Evolutionary conservation across 1,139 yeast genomes (phyloP), one percentile per base, ranked within the genome.

Genomic region (Pichia inconspicua): DNA sequence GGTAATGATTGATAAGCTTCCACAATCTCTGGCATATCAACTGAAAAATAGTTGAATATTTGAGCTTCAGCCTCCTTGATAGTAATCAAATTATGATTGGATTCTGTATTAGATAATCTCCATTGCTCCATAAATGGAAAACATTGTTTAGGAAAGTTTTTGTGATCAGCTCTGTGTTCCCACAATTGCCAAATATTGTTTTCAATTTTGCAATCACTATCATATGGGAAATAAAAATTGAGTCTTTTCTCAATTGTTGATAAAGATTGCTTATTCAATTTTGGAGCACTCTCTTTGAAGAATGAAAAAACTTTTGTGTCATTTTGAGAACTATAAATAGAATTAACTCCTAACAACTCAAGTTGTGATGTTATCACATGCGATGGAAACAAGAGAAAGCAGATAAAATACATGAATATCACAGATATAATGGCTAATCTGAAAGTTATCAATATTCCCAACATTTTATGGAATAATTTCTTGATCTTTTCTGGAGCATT

Each of bases 101-200:
- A 80, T 2, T 73, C 78, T 1, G 82, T 80, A 58, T 84, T 83
- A 46, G 71, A 68, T 6, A 66, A 65, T 25, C 74, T 72, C 92
- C 92, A 84, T 44, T 65, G 49, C 45, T 58, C 61, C 54, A 71
- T 76, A 56, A 67, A 67, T 47, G 58, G 50, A 42, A 62, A 64
- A 55, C 80, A 80, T 25, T 65, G 61, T n/a, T 64, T 50, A 6
- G 94, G 86, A 57, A 82, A 78, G 3, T 69, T 66, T 17, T 69
- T 70, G 55, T 82, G 78, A 34, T 75, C 76, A n/a, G 78, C 63
- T 15, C 77, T 77, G 17, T 77, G 80, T 65, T 85, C 86, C 97
- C 97, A 92, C 3, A 97, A 84, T 66, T 92, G 98, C 97, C 97
- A 92, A 44, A 92, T 81, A 53, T 76, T 75, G 53, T 82, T 84